phyloP scores from a whole-genome alignment of 208 protist genomes.

The Trypanosoma caninum region DNA sequence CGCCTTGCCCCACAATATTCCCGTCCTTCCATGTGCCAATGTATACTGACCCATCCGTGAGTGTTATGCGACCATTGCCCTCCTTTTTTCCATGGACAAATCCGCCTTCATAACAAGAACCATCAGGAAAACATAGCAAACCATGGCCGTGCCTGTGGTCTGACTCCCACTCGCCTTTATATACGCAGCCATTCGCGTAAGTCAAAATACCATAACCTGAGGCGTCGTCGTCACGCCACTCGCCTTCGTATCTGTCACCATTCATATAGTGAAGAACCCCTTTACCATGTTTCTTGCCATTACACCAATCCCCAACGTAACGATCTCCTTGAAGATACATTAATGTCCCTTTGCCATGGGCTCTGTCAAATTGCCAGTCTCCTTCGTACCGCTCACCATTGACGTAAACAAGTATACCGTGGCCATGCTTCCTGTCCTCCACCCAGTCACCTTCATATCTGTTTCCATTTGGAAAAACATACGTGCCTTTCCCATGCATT shows the following conservation, averaged over 20 bases:
- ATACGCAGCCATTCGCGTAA: conserved; percentile 89
- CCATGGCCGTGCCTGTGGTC: conserved; percentile 84
- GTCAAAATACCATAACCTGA: conserved; percentile 81
- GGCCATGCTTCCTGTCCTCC: conserved; percentile 91
- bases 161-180: conserved; percentile 87
- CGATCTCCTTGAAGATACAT: conserved; percentile 90
- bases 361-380: conserved; percentile 89
- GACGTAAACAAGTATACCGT: conserved; percentile 86
- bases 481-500: conserved; percentile 90
- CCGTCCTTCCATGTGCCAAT: conserved; percentile 90
- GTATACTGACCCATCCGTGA: conserved; percentile 87
- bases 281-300: conserved; percentile 89
- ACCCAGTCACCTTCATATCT: conserved; percentile 95
- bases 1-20: conserved; percentile 80
- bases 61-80: conserved; percentile 83
- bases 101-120: conserved; percentile 84
- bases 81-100: conserved; percentile 90
- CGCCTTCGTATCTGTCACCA: conserved; percentile 89
- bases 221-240: conserved; percentile 86
- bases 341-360: conserved; percentile 86
- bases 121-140: conserved; percentile 73
- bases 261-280: conserved; percentile 90
- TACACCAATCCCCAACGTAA: conserved; percentile 90
- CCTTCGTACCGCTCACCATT: conserved; percentile 89
- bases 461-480: conserved; percentile 94